Conservation (phyloP, 495 filamentous ascomycete species). For the Tuber aestivum region DNA sequence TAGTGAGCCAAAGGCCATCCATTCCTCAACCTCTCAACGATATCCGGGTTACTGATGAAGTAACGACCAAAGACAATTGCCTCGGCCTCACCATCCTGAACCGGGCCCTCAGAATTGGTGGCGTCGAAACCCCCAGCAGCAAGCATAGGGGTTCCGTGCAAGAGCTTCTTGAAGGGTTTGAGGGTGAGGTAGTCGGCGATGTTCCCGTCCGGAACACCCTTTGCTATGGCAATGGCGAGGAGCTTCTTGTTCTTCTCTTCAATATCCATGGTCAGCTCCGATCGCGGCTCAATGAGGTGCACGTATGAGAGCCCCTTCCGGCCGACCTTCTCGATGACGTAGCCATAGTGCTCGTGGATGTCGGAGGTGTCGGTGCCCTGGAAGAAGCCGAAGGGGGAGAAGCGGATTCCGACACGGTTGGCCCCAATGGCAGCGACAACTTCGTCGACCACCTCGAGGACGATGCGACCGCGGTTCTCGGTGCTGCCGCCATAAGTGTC, state of each 20-base stretch:
- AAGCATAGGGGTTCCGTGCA: conserved; percentile 53
- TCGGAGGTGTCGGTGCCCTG: conserved; percentile 58
- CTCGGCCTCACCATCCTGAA: conserved; percentile 52
- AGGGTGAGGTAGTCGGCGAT: conserved; percentile 48
- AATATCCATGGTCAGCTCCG: conserved; percentile 43
- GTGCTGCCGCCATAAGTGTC: conserved; percentile 67
- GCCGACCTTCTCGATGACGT: conserved; percentile 53
- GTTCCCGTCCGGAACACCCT: conserved; percentile 42
- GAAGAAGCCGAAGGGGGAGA: conserved; percentile 60
- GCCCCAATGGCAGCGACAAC: conserved; percentile 60
- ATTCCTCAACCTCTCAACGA: conserved; percentile 57
- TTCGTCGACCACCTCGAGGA: conserved; percentile 58
- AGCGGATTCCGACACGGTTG: conserved; percentile 56
- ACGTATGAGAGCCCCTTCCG: conserved; percentile 58
- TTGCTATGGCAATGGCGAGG: conserved; percentile 45
- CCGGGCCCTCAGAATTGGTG: conserved; percentile 50
- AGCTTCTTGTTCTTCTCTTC: conserved; percentile 36
- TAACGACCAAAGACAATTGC: conserved; percentile 56
- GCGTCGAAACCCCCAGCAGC: conserved; percentile 58
- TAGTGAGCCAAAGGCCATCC: conserved; percentile 55
- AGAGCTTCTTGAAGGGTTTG: conserved; percentile 52
- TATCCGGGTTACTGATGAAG: conserved; percentile 67
- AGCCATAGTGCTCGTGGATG: conserved; percentile 57
- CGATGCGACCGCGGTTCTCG: conserved; percentile 63
- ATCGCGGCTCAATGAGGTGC: conserved; percentile 57